phyloP scores from a whole-genome alignment of 2,329 filamentous ascomycete genomes.

The Alternaria alternata region DNA sequence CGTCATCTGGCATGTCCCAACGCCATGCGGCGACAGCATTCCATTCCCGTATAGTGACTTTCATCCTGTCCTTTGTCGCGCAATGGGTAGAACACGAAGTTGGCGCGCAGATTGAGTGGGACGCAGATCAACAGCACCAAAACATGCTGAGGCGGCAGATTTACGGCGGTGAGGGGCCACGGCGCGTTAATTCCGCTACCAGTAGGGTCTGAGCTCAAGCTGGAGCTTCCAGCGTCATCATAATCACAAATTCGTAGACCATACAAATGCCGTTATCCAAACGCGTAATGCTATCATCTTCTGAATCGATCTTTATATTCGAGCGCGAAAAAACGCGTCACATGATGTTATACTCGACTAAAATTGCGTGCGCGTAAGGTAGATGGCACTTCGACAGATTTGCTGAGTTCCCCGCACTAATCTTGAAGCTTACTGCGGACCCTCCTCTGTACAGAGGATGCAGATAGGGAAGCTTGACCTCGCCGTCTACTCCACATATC shows the following conservation, averaged over 20 bases:
- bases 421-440: conserved; percentile 10
- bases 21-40: conserved; percentile 95
- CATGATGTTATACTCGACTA: background rate
- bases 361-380: background rate
- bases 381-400: conserved; percentile 14
- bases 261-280: background rate
- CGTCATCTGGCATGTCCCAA: conserved; percentile 97
- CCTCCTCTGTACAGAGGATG: conserved; percentile 20
- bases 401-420: conserved; percentile 17
- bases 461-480: conserved; percentile 31
- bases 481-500: conserved; percentile 20
- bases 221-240: conserved; percentile 6
- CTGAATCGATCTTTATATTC: background rate
- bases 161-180: conserved; percentile 26
- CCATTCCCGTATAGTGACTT: conserved; percentile 93
- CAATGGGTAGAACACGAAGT: conserved; percentile 6
- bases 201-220: conserved; percentile 22
- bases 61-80: conserved; percentile 67
- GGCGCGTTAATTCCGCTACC: conserved; percentile 9
- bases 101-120: conserved; percentile 16
- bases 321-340: background rate
- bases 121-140: conserved; percentile 27
- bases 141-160: conserved; percentile 24
- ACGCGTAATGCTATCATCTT: background rate
- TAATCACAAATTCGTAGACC: background rate